Evolutionary conservation across 257 asterid species (phyloP).

Genomic region (Lavandula angustifolia): DNA sequence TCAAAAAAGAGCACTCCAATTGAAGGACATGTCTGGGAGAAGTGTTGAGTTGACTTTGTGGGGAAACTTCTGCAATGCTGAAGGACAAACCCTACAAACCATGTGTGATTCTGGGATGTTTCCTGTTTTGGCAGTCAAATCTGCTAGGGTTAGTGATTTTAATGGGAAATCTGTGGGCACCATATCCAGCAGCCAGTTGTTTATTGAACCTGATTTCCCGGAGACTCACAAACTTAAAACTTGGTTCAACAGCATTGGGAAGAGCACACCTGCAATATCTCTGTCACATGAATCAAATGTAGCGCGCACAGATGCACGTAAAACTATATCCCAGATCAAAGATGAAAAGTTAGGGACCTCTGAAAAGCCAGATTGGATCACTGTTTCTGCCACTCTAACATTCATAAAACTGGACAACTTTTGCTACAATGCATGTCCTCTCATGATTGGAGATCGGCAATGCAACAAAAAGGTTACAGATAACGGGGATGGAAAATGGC

Average conservation of each 20-base stretch:
- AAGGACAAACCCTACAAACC: conserved; percentile 76
- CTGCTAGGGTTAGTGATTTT: conserved; percentile 73
- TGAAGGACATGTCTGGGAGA: conserved; percentile 89
- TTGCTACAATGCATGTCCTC: conserved; percentile 81
- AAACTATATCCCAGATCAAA: conserved; percentile 82
- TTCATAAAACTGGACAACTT: conserved; percentile 68
- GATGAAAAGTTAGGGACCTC: conserved; percentile 85
- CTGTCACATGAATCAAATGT: conserved; percentile 62
- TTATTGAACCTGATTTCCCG: conserved; percentile 82
- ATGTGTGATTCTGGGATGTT: conserved; percentile 72
- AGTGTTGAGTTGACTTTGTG: conserved; percentile 92
- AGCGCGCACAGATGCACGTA: conserved; percentile 63
- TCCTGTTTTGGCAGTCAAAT: conserved; percentile 87
- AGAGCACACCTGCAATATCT: conserved; percentile 55
- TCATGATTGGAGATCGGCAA: conserved; percentile 72
- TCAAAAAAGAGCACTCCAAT: conserved; percentile 75
- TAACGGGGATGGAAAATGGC: conserved; percentile 89
- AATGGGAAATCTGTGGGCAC: conserved; percentile 89
- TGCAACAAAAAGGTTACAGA: conserved; percentile 85
- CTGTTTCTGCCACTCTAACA: conserved; percentile 62
- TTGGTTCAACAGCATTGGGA: conserved; percentile 83
- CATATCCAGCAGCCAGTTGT: conserved; percentile 59
- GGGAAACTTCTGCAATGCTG: conserved; percentile 86
- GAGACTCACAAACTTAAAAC: conserved; percentile 63
- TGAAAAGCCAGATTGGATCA: conserved; percentile 92